phyloP scores from a whole-genome alignment of 2,329 filamentous ascomycete genomes.

The Scedosporium minutisporum region DNA sequence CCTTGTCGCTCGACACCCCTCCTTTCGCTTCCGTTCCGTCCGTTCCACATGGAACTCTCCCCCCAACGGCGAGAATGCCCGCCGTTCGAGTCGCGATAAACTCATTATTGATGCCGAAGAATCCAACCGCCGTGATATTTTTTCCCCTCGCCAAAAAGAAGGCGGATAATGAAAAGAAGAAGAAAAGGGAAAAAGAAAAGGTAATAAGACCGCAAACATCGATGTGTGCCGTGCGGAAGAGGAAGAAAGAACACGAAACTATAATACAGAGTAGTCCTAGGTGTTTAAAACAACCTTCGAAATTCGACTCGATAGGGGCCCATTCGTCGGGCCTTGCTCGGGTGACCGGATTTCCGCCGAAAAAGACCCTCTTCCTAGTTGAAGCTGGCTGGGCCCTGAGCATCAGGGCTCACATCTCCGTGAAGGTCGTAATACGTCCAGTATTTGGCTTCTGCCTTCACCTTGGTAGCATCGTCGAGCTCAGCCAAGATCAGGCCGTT shows the following conservation, averaged over 20 bases:
- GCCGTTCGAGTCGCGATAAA: no score
- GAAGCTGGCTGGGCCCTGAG: constrained; percentile 42
- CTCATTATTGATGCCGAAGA: not conserved
- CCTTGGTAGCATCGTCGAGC: constrained; percentile 40
- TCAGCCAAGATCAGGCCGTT: constrained; percentile 31
- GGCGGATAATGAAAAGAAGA: not conserved
- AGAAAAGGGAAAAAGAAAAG: not conserved
- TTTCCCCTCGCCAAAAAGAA: constrained; percentile 3
- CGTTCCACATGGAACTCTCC: no score
- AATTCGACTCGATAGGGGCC: not conserved
- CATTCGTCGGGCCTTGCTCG: not conserved
- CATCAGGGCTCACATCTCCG: constrained; percentile 32
- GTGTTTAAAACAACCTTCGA: not conserved
- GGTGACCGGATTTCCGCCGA: not conserved
- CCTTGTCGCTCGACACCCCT: no score
- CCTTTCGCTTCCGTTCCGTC: no score
- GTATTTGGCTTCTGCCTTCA: constrained; percentile 41
- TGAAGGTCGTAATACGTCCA: constrained; percentile 45
- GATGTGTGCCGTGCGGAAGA: no score
- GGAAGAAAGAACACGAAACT: no score
- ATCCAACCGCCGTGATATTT: constrained; percentile 1
- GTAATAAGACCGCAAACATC: not conserved
- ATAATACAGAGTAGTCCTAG: no score
- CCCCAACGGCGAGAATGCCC: no score
- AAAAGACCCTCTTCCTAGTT: constrained; percentile 25